Evolutionary conservation across 2,329 filamentous ascomycete species (phyloP), one percentile per base, ranked within the genome.

Genomic region (Cercospora citrullina): DNA sequence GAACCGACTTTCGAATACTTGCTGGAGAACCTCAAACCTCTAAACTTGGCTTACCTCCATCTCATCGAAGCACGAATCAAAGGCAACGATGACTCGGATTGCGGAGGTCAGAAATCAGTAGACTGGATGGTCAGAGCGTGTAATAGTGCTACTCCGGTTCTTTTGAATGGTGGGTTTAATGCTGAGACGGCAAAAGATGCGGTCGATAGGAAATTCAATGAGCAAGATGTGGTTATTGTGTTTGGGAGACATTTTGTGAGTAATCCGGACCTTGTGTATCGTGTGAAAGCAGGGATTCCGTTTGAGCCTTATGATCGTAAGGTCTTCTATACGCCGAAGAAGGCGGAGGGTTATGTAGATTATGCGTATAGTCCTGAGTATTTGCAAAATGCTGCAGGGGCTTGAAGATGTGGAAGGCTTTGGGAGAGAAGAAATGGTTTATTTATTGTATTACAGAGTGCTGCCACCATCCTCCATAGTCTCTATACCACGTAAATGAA

Each of bases 1-100:
- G 73, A 86, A 5, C 85, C 87, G 0, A 87, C 91, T 66, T 91
- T 90, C 72, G 78, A 78, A 0, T 81, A 90, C 71, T 74, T 90
- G 7, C 81, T 87, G 26, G 70, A 78, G 26, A 80, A 84, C 55
- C 77, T 87, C 5, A 83, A 81, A 45, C 75, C 79, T 23, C 75
- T 88, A 0, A 81, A 84, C 1, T 78, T 91, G 10, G 84, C 87
- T 0, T 91, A 87, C 72, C 75, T 89, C 1, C 87, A 90, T 75
- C 66, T 90, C 0, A 79, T 91, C 5, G 87, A 91, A 73, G 83
- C 87, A 0, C 82, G 87, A 0, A 77, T 88, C 4, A 77, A 79
- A 0, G 83, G 83, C 21, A 70, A 85, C 31, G 39, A 73, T 2
- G 81, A 84, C 28, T 65, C 73, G 26, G 71, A 66, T 60, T 57